Evolutionary conservation across 306 rosid species (phyloP), one percentile per base, ranked within the genome.

Genomic region (Prunus mongolica): DNA sequence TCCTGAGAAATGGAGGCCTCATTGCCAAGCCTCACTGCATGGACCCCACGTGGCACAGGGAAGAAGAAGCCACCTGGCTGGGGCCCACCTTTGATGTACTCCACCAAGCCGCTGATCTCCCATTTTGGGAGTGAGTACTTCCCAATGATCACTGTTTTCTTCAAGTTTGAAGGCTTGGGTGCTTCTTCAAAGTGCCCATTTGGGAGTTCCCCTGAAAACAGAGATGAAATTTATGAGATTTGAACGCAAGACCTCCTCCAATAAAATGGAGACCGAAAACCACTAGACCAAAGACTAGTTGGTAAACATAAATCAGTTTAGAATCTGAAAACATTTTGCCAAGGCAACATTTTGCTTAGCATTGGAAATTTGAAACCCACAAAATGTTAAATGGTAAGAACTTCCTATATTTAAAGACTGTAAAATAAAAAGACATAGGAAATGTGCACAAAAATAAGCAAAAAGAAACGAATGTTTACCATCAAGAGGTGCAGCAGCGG

Each of bases 41-140:
- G 92, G 32, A 64, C 54, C 50, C 92, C 92, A 7, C 79, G 83
- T 9, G 92, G 84, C 20, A 88, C 79, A 0, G 84, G 74, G 1
- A 77, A 78, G 84, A 58, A 84, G 73, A 75, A 86, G 3, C 92
- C 87, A 2, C 90, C 84, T 4, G 92, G 90, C 67, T 88, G 90
- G 3, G 92, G 86, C 14, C 92, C 92, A 12, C 90, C 90, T 0
- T 84, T 38, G 32, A 88, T 73, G 78, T 86, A 86, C 80, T 88
- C 88, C 16, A 88, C 90, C 55, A 76, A 45, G 32, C 90, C 90
- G 18, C 55, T 45, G 78, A 86, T 88, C 55, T 88, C 87, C 92
- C 92, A 88, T 27, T 84, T 80, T 14, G 92, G 92, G 30, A 88
- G 90, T 2, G 92, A 84, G 67, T 84, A 8, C 58, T 69, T 77